Evolutionary conservation across 331 rosid species (phyloP).

Genomic region (Spiraea crenata): DNA sequence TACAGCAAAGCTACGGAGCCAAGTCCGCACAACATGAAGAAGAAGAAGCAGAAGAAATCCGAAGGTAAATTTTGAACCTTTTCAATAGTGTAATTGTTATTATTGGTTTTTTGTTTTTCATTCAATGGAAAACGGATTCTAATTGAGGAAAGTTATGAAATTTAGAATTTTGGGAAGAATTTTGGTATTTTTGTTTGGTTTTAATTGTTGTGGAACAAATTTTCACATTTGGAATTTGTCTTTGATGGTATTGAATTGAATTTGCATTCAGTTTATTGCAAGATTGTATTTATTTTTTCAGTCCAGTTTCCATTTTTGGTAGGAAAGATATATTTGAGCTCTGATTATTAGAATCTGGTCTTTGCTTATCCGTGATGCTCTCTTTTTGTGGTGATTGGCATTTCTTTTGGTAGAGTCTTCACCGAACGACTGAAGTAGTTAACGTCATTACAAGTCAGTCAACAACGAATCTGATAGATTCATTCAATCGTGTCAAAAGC

Average conservation of each 20-base stretch:
- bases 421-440: too few species aligned
- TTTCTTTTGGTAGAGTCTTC: too few species aligned
- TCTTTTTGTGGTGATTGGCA: not conserved
- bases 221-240: too few species aligned
- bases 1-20: not conserved
- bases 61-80: not conserved
- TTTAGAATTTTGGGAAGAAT: not conserved
- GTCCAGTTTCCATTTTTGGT: not conserved
- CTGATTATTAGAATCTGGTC: not conserved
- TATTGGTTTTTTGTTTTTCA: not conserved
- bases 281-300: not conserved
- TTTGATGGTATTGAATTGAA: not conserved
- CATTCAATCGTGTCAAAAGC: too few species aligned
- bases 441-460: too few species aligned
- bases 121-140: not conserved
- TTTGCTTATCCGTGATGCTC: not conserved
- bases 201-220: too few species aligned
- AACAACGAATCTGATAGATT: too few species aligned
- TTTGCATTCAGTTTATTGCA: not conserved
- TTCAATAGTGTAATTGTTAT: not conserved
- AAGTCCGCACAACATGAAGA: not conserved
- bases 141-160: not conserved
- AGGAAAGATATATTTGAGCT: not conserved
- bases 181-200: not conserved
- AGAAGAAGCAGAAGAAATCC: not conserved